A percentile compares a stretch with the other conserved stretches of the same genome.
Conservation (phyloP, 345 rosid species). For the Aquilaria yunnanensis region DNA sequence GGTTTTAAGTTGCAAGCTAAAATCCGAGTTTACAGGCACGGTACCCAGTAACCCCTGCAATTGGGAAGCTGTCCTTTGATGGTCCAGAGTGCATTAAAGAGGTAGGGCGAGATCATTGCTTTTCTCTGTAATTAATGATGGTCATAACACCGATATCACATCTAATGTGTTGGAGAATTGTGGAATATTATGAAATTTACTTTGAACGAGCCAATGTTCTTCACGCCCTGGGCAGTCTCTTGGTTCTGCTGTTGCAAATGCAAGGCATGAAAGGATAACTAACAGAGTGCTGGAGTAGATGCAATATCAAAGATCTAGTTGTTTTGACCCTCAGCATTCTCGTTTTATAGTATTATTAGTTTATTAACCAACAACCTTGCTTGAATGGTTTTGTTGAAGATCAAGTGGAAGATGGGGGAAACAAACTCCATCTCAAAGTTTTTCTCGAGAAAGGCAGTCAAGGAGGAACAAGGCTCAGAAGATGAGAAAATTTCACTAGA, state of each 20-base stretch:
- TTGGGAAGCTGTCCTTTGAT: slow-evolving; percentile 73
- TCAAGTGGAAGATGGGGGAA: slow-evolving; percentile 41
- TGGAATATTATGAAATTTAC: neutral
- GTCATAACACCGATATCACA: neutral
- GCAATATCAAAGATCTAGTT: neutral
- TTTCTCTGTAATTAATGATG: neutral
- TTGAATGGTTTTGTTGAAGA: slow-evolving; percentile 30
- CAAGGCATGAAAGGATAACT: neutral
- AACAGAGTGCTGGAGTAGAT: neutral
- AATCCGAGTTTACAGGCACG: slow-evolving; percentile 43
- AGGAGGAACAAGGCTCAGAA: slow-evolving; percentile 29
- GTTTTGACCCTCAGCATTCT: neutral
- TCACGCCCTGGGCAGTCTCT: neutral
- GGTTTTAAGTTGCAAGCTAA: slow-evolving; percentile 1
- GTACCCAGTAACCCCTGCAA: slow-evolving; percentile 81
- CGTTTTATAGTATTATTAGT: neutral
- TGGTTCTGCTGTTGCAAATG: neutral
- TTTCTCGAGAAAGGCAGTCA: slow-evolving; percentile 45
- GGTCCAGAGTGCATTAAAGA: slow-evolving; percentile 91
- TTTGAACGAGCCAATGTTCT: neutral
- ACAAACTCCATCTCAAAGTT: slow-evolving; percentile 66
- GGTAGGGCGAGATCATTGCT: slow-evolving; percentile 29
- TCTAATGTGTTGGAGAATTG: neutral
- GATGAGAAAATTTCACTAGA: slow-evolving; percentile 12
- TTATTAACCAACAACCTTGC: neutral